Percentiles rank a stretch among this genome's conserved stretches.
Conservation (phyloP, 2,329 filamentous ascomycete genomes). For the Aspergillus uvarum region DNA sequence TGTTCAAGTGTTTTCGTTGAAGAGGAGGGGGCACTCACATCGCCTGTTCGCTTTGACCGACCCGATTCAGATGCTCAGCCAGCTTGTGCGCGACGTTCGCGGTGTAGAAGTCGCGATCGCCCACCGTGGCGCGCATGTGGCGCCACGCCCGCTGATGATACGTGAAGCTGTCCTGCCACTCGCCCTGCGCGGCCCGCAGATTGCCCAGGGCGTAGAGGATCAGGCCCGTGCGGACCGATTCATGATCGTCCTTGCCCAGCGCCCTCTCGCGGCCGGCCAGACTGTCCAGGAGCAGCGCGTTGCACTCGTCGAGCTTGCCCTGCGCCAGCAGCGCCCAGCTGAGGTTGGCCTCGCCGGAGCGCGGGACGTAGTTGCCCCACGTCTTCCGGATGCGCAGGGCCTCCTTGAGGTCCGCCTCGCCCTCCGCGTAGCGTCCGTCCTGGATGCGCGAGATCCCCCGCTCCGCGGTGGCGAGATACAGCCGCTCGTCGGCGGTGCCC, state of each 20-base stretch:
- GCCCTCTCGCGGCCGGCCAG: slow-evolving; percentile 22
- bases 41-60: too few relatives aligned
- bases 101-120: slow-evolving; percentile 27
- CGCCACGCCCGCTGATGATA: slow-evolving; percentile 22
- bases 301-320: slow-evolving; percentile 14
- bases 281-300: slow-evolving; percentile 22
- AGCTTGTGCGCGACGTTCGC: slow-evolving; percentile 23
- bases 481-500: slow-evolving; percentile 16
- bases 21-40: too few relatives aligned
- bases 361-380: slow-evolving; percentile 1
- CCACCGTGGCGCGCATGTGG: slow-evolving; percentile 25
- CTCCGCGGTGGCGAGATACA: slow-evolving; percentile 18
- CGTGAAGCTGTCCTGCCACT: slow-evolving; percentile 18
- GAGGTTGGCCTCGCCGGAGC: slow-evolving; percentile 3
- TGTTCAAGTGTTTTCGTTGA: too few relatives aligned
- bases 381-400: slow-evolving; percentile 1
- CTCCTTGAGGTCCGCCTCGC: background rate
- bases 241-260: slow-evolving; percentile 21
- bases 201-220: too few relatives aligned
- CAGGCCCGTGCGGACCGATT: slow-evolving; percentile 3
- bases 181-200: too few relatives aligned
- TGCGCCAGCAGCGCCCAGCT: slow-evolving; percentile 2
- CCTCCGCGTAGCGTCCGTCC: background rate
- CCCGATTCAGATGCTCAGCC: slow-evolving; percentile 25
- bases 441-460: slow-evolving; percentile 5